These are phyloP conservation scores for Prunus yedoensis DNA, from an alignment of 331 rosid genomes.

Conservation along the genomic window DNA sequence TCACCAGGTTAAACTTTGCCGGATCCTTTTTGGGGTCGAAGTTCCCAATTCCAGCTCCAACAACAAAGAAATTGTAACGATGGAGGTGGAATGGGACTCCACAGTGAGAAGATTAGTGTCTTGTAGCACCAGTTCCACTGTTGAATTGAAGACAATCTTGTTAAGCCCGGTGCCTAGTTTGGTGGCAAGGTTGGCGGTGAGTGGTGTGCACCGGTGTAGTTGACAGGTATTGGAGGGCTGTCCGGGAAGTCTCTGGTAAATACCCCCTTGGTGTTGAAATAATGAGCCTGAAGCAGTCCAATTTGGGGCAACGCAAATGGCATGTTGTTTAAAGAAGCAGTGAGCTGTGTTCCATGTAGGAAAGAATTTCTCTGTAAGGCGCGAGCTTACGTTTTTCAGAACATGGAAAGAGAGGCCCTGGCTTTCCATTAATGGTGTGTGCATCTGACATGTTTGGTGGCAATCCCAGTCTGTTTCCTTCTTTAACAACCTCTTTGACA, in stretches of 20 bases:
- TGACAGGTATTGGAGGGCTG: constrained; percentile 46
- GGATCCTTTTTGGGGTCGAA: constrained; percentile 46
- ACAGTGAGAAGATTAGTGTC: constrained; percentile 61
- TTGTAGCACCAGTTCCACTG: constrained; percentile 59
- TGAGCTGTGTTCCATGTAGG: constrained; percentile 48
- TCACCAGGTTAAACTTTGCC: constrained; percentile 45
- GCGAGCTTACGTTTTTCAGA: constrained; percentile 26
- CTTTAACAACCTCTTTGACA: constrained; percentile 28
- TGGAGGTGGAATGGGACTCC: constrained; percentile 71
- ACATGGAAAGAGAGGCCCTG: constrained; percentile 44
- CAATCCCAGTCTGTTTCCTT: constrained; percentile 32
- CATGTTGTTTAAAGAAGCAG: constrained; percentile 59
- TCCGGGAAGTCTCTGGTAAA: constrained; percentile 48
- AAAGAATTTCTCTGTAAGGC: background rate
- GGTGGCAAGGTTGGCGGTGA: constrained; percentile 43
- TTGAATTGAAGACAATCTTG: constrained; percentile 48
- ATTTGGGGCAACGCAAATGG: constrained; percentile 57
- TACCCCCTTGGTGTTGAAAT: constrained; percentile 40
- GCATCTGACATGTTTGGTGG: constrained; percentile 37
- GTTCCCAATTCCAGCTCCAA: constrained; percentile 63
- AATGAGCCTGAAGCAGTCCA: constrained; percentile 67
- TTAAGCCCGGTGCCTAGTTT: constrained; percentile 43
- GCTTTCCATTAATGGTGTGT: constrained; percentile 42
- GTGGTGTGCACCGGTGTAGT: constrained; percentile 46
- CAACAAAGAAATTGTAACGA: constrained; percentile 56